A percentile compares a stretch with the other conserved stretches of the same genome.
Conservation (phyloP, 306 rosid species). For the Hylodesmum podocarpum region DNA sequence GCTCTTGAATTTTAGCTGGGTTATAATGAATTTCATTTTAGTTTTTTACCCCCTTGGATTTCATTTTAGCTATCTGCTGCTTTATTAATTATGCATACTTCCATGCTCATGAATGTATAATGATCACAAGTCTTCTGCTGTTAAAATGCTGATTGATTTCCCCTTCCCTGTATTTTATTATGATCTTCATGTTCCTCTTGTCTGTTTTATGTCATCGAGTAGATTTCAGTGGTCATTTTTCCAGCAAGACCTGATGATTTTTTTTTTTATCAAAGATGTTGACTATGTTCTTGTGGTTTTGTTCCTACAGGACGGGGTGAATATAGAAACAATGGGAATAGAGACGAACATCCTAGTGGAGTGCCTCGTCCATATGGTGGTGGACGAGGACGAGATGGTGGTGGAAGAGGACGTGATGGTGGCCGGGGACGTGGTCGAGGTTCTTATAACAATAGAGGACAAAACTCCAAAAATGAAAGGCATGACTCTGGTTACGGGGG, state of each 20-base stretch:
- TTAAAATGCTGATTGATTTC: background rate
- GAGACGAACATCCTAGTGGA: slow-evolving; percentile 88
- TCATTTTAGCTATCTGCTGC: background rate
- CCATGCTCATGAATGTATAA: background rate
- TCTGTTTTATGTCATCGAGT: slow-evolving; percentile 2
- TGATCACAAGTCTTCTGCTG: background rate
- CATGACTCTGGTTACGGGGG: slow-evolving; percentile 62
- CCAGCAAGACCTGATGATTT: background rate
- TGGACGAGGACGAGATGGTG: slow-evolving; percentile 63
- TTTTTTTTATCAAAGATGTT: background rate
- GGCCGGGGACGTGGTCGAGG: slow-evolving; percentile 84
- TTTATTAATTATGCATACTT: background rate
- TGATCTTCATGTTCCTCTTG: background rate
- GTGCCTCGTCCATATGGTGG: slow-evolving; percentile 80
- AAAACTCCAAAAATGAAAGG: slow-evolving; percentile 52
- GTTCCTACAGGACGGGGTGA: slow-evolving; percentile 58
- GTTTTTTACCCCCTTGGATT: background rate
- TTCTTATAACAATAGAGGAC: slow-evolving; percentile 59
- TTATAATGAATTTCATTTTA: background rate
- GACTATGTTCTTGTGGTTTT: background rate
- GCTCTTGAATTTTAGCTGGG: background rate
- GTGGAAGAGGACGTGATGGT: slow-evolving; percentile 62
- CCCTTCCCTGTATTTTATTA: slow-evolving; percentile 3
- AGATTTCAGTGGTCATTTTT: background rate
- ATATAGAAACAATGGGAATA: slow-evolving; percentile 57